Evolutionary conservation across 1,284 basidiomycete species (phyloP), one percentile per base, ranked within the genome.

Genomic region (Chalciporus sp.): DNA sequence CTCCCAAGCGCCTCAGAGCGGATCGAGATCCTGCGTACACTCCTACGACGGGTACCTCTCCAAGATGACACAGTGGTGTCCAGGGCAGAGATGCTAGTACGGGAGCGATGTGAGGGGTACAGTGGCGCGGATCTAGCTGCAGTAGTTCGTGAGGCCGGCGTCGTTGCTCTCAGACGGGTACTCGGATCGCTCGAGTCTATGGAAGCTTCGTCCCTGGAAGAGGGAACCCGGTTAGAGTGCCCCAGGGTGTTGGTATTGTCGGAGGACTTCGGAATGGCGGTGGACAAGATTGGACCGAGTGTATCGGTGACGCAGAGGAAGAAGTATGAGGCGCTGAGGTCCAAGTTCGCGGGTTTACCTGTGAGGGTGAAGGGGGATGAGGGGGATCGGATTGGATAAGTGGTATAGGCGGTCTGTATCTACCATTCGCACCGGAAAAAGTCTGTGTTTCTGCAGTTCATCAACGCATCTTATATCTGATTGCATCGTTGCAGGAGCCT

Each of bases 41-140:
- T 76, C 7, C 73, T 90, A 62, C 80, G 85, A 48, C 83, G 83
- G 58, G 86, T 95, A 0, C 95, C 94, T 0, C 72, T 97, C 29
- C 80, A 73, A 2, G 47, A 44, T 4, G 60, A 61, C 1, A 55
- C 56, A 29, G 72, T 72, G 4, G 68, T 71, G 40, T 59, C 56
- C 23, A 69, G 54, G 1, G 69, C 84, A 3, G 85, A 82, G 55
- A 58, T 57, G n/a, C 66, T 90, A 37, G 78, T 85, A 11, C 63
- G 72, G 29, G 81, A 82, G n/a, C 69, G 74, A 27, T 92, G 91
- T 61, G 91, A 93, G 47, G 93, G 92, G 16, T 95, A 93, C 69
- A 92, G 88, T 60, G 95, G 94, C 5, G 95, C 94, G 0, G 94
- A 97, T 72, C 74, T 97, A 5, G 90, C 92, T 1, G 85, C 93